Conservation (phyloP, 2,329 filamentous ascomycete genomes). For the Sporothrix protearum region DNA sequence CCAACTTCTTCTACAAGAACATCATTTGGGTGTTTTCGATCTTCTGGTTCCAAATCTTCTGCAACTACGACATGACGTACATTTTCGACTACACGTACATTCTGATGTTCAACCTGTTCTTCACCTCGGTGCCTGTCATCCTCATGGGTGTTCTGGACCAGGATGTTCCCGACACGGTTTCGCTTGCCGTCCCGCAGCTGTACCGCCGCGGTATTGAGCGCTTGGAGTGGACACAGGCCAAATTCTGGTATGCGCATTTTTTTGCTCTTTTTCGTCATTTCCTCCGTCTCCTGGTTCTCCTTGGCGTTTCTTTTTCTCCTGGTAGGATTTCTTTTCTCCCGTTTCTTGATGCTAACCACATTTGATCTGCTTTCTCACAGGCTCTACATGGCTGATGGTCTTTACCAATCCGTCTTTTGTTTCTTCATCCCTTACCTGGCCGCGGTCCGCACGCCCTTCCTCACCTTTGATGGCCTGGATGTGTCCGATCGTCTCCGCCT, state of each 20-base stretch:
- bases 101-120: slow-evolving; percentile 90
- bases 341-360: slow-evolving; percentile 11
- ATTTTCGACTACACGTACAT: slow-evolving; percentile 98
- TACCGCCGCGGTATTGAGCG: slow-evolving; percentile 95
- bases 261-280: slow-evolving; percentile 35
- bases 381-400: slow-evolving; percentile 89
- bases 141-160: slow-evolving; percentile 97
- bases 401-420: slow-evolving; percentile 90
- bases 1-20: slow-evolving; percentile 99
- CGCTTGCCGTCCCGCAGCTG: slow-evolving; percentile 87
- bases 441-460: slow-evolving; percentile 65
- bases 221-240: slow-evolving; percentile 89
- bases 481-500: slow-evolving; percentile 78
- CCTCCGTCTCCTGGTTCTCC: neutral
- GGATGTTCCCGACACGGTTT: slow-evolving; percentile 91
- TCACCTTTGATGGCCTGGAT: slow-evolving; percentile 68
- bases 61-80: slow-evolving; percentile 94
- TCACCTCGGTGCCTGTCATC: slow-evolving; percentile 91
- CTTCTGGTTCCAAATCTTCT: slow-evolving; percentile 97
- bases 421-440: slow-evolving; percentile 91
- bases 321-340: neutral
- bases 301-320: neutral
- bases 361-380: slow-evolving; percentile 41
- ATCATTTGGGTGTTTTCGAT: slow-evolving; percentile 95
- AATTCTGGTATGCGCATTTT: slow-evolving; percentile 76